These are phyloP conservation scores for Zymoseptoria pseudotritici DNA, from an alignment of 2,329 filamentous ascomycete genomes.

Conservation along the genomic window DNA sequence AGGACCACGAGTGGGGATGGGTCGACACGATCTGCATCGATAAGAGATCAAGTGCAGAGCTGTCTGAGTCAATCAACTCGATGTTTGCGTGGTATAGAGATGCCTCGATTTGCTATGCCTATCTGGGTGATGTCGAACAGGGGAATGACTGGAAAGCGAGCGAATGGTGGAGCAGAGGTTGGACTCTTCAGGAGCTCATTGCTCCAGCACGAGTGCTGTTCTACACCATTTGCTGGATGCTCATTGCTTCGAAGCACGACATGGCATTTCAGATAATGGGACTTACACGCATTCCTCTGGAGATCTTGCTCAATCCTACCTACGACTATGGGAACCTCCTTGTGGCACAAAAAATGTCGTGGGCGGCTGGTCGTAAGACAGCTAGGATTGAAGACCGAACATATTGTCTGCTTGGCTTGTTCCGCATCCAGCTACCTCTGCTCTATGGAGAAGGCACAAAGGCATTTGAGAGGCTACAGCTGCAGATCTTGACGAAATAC, in stretches of 20 bases:
- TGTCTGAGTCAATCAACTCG: too few species aligned
- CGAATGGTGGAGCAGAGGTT: conserved; percentile 11
- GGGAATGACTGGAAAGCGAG: too few species aligned
- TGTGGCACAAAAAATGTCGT: conserved; percentile 2
- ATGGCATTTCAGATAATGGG: neutral
- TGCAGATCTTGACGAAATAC: conserved; percentile 20
- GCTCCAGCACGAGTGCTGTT: neutral
- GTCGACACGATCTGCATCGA: too few species aligned
- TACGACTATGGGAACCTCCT: conserved; percentile 5
- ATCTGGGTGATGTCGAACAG: too few species aligned
- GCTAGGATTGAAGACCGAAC: conserved; percentile 33
- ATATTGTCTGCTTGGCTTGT: conserved; percentile 40
- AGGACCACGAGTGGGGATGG: too few species aligned
- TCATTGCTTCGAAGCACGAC: neutral
- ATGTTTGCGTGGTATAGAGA: too few species aligned
- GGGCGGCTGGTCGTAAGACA: conserved; percentile 3
- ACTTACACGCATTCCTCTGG: neutral
- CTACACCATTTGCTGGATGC: conserved; percentile 15
- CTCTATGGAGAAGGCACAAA: conserved; percentile 33
- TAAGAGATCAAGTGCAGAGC: too few species aligned
- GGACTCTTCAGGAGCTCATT: conserved; percentile 17
- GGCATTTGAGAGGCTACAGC: conserved; percentile 20
- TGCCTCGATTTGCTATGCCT: too few species aligned
- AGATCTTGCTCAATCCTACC: neutral
- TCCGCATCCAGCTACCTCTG: conserved; percentile 37